phyloP scores from a whole-genome alignment of 306 rosid species.

The Corylus avellana region DNA sequence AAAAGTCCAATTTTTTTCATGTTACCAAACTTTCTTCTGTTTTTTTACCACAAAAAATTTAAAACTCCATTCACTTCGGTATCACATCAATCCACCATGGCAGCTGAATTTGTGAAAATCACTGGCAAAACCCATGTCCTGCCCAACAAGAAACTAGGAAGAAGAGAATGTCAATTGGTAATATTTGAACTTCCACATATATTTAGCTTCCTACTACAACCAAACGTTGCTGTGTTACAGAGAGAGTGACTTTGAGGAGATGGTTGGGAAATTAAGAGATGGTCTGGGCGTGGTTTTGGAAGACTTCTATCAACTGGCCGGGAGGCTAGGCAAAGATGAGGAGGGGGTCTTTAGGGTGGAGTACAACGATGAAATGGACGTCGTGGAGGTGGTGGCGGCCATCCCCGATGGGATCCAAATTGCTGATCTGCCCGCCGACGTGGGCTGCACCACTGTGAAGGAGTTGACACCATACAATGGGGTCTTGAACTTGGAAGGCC shows the following conservation, averaged over 20 bases:
- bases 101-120: conserved; percentile 50
- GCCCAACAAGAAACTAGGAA: conserved; percentile 65
- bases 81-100: conserved; percentile 32
- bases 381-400: conserved; percentile 73
- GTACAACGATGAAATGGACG: conserved; percentile 59
- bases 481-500: conserved; percentile 80
- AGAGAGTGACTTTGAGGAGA: conserved; percentile 54
- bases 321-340: conserved; percentile 78
- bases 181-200: conserved; percentile 79
- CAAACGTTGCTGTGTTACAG: conserved; percentile 77
- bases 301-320: conserved; percentile 80
- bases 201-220: conserved; percentile 91
- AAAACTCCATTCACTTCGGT: background rate
- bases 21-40: too few relatives aligned
- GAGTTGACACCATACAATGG: conserved; percentile 69
- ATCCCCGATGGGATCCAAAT: conserved; percentile 54
- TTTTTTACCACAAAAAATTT: too few relatives aligned
- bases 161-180: conserved; percentile 58
- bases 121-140: conserved; percentile 54
- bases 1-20: too few relatives aligned
- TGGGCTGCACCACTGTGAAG: conserved; percentile 52
- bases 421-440: conserved; percentile 64
- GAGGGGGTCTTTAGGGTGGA: conserved; percentile 88
- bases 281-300: conserved; percentile 60
- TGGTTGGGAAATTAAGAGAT: conserved; percentile 65